phyloP scores from a whole-genome alignment of 208 protist species.

The Porcisia deanei region DNA sequence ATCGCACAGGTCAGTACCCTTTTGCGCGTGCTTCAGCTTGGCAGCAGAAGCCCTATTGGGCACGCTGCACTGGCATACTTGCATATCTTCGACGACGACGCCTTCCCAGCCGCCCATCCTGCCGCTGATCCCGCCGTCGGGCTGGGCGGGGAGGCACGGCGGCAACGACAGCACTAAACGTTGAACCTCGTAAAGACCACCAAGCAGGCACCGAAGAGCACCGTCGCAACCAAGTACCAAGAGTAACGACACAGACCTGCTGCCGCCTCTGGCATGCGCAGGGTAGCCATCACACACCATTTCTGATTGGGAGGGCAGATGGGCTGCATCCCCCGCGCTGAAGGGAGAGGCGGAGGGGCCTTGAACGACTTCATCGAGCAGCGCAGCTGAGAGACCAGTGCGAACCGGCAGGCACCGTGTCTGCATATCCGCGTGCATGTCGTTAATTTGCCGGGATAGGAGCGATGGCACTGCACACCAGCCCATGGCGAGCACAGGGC shows the following conservation, averaged over 20 bases:
- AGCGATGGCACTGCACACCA: conserved; percentile 30
- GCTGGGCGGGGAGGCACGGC: not conserved
- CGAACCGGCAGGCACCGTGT: conserved; percentile 35
- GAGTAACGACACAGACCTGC: conserved; percentile 37
- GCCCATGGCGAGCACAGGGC: conserved; percentile 24
- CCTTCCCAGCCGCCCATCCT: conserved; percentile 6
- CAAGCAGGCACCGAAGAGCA: conserved; percentile 49
- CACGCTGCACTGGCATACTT: conserved; percentile 18
- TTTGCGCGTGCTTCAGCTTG: not conserved
- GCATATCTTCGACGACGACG: conserved; percentile 15
- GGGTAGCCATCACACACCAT: not conserved
- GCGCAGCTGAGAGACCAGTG: conserved; percentile 17
- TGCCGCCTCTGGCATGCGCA: not conserved
- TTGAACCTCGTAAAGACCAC: conserved; percentile 65
- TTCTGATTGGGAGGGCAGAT: not conserved
- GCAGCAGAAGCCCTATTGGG: not conserved
- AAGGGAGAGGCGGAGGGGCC: not conserved
- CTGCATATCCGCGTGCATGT: conserved; percentile 14
- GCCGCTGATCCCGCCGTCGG: not conserved
- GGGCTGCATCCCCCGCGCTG: not conserved
- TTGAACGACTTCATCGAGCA: conserved; percentile 30
- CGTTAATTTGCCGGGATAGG: conserved; percentile 1
- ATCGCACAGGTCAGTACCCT: not conserved
- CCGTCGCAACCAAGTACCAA: conserved; percentile 54
- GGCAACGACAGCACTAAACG: conserved; percentile 15